Percentiles rank a stretch among this genome's conserved stretches.
Conservation (phyloP, 208 protist species). For the Naegleria gruberi region DNA sequence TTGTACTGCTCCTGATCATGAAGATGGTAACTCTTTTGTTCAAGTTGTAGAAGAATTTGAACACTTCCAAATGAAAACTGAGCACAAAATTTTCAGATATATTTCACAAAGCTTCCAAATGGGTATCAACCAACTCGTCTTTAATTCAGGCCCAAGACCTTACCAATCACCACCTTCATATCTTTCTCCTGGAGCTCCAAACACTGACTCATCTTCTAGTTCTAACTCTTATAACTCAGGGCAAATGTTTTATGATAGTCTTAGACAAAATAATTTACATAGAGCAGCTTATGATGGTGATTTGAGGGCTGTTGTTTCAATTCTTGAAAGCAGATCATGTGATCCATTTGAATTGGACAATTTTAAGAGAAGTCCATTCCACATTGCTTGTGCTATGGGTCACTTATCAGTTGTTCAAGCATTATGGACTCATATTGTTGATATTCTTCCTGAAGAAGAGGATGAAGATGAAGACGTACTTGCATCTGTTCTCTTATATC, state of each 20-base stretch:
- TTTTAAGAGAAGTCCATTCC: neutral
- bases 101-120: neutral
- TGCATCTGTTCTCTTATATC: neutral
- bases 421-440: neutral
- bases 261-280: neutral
- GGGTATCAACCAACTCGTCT: neutral
- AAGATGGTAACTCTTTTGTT: neutral
- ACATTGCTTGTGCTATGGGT: neutral
- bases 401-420: neutral
- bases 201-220: neutral
- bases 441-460: neutral
- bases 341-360: neutral
- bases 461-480: neutral
- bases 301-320: neutral
- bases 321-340: neutral
- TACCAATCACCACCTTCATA: neutral
- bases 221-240: neutral
- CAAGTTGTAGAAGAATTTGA: neutral
- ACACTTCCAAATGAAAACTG: neutral
- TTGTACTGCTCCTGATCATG: neutral
- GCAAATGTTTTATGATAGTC: neutral
- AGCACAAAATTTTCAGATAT: neutral
- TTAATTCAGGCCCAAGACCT: neutral
- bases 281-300: neutral
- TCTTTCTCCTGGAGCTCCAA: neutral